Base-by-base conservation (phyloP, 495 filamentous ascomycete species). In the Aspergillus ostianus region DNA sequence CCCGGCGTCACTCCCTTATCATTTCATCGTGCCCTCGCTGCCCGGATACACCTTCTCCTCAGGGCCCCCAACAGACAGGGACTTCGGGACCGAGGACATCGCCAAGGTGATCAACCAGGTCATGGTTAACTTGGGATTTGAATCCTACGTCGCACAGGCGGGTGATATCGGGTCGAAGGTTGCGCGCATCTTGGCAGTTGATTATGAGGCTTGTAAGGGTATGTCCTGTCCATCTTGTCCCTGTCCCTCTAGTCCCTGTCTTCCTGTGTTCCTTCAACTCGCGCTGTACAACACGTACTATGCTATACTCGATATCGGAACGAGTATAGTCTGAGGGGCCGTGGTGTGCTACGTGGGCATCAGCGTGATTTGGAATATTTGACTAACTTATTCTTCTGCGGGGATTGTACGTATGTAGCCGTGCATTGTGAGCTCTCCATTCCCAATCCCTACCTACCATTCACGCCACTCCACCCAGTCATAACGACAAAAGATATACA, bases 141-240 rank as follows among this genome's bases (percentile, higher is more conserved):
- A 69, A 8, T 69, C 82, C 3, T 90, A 90, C 65, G 70, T 90
- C 29, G 81, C 78, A 0, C 84, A 89, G 62, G 87, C 87, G 2
- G 88, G 87, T 18, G 87, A 91, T 63, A 77, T 89, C 49, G 88
- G 87, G 5, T 78, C 77, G 60, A 65, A 71, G 9, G 55, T 89
- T 26, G 74, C 78, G 0, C 66, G 80, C 19, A 55, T 73, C 1
- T 47, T 88, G 56, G 75, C 69, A 1, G 73, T 70, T 8, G 59
- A 70, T 0, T 68, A 73, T 59, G 64, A 72, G 10, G 71, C 69
- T 29, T 83, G 80, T 52, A 81, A 74, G 69, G 80, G 78, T 76
- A 61, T 60, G 67, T 30, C 10, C 13, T 41, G 36, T 41, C 36
- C 13, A 15, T 4, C 4, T 41, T 26, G 23, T 26, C 23, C 23